Percentiles rank a stretch among this genome's conserved stretches.
phyloP scores from a whole-genome alignment of 1,139 yeast genomes.

The Debaryomyces sp. region DNA sequence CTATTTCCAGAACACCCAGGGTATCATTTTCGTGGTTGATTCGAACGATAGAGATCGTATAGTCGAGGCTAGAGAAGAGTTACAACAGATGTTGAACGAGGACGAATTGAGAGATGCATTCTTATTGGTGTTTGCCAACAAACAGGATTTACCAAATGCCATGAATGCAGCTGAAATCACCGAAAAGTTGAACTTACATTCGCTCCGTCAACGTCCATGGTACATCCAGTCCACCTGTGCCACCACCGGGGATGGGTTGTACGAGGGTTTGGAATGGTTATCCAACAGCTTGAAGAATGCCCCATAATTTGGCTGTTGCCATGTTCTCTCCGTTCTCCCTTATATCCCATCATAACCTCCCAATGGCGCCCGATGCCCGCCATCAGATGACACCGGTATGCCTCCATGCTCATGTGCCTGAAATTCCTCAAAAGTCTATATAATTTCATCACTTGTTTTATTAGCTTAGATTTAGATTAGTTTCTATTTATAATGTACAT shows the following conservation, averaged over 20 bases:
- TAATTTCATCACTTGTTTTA: conserved; percentile 4
- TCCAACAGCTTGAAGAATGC: conserved; percentile 38
- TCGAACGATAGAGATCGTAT: conserved; percentile 48
- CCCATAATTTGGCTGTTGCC: not conserved
- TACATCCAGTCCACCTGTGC: conserved; percentile 48
- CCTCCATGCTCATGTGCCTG: not conserved
- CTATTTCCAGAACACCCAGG: conserved; percentile 47
- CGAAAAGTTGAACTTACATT: conserved; percentile 44
- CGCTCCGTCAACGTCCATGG: conserved; percentile 48
- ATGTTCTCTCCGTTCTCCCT: not conserved
- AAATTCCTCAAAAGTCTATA: not conserved
- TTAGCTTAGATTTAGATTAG: conserved; percentile 6
- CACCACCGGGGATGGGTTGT: conserved; percentile 46
- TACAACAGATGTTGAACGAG: conserved; percentile 47
- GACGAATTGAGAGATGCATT: conserved; percentile 47
- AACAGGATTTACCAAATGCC: conserved; percentile 48
- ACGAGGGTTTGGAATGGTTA: conserved; percentile 49
- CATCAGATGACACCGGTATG: not conserved
- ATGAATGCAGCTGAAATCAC: conserved; percentile 50
- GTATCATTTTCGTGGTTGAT: conserved; percentile 45
- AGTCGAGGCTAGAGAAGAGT: conserved; percentile 47
- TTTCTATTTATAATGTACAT: conserved; percentile 4
- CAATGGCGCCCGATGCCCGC: not conserved
- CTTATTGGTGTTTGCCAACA: conserved; percentile 44
- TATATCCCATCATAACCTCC: not conserved